Evolutionary conservation across 352 stramenopile genomes (phyloP).

Genomic region (Thraustochytrium striatum): DNA sequence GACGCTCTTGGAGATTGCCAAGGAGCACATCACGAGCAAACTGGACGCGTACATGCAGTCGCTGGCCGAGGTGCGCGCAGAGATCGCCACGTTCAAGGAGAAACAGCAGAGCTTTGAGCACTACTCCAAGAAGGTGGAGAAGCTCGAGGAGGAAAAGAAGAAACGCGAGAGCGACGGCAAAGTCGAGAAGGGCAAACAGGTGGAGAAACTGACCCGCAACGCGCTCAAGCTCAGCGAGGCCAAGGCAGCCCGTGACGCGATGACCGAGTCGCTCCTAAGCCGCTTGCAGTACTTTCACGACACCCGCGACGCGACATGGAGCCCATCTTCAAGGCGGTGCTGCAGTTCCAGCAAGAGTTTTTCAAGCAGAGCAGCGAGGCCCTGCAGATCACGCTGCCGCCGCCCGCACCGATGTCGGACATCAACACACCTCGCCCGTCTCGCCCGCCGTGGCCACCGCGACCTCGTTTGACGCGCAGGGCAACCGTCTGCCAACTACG

Average conservation of each 20-base stretch:
- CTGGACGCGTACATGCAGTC: conserved; percentile 37
- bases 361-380: conserved; percentile 21
- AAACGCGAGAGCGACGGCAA: conserved; percentile 12
- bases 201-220: conserved; percentile 38
- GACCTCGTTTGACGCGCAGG: background rate
- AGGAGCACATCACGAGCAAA: conserved; percentile 1
- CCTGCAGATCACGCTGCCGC: conserved; percentile 10
- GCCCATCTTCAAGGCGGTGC: background rate
- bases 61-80: conserved; percentile 9
- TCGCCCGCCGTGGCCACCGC: background rate
- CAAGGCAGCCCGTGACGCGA: background rate
- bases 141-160: conserved; percentile 30
- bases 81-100: conserved; percentile 38
- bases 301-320: background rate
- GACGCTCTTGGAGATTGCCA: background rate
- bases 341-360: conserved; percentile 37
- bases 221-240: conserved; percentile 12
- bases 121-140: conserved; percentile 39
- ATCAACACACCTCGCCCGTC: background rate
- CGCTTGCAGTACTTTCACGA: conserved; percentile 26
- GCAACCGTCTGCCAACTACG: background rate
- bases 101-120: conserved; percentile 3
- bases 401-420: background rate
- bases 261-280: conserved; percentile 15
- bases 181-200: conserved; percentile 24